A percentile compares a stretch with the other conserved stretches of the same genome.
These are phyloP conservation scores for Sanguinoderma infundibulare DNA, from an alignment of 1,284 basidiomycete genomes.

Conservation along the genomic window DNA sequence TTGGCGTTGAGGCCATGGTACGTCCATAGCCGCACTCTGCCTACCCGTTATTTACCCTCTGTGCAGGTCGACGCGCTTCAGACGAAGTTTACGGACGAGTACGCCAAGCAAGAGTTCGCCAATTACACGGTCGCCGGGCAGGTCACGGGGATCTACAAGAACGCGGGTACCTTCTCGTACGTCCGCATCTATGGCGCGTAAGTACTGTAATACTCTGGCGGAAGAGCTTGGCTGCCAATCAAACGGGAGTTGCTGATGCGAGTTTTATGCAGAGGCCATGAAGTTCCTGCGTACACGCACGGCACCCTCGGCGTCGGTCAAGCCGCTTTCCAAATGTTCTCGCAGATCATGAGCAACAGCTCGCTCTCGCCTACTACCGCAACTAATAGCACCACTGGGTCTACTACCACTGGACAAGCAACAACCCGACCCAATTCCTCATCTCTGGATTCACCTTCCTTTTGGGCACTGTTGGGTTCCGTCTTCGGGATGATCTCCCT, in stretches of 20 bases:
- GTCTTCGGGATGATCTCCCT: constrained; percentile 1
- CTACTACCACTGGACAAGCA: constrained; percentile 9
- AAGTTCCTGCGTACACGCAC: constrained; percentile 31
- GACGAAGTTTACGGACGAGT: constrained; percentile 33
- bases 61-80: constrained; percentile 27
- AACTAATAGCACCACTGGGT: constrained; percentile 1
- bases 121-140: constrained; percentile 58
- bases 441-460: constrained; percentile 3
- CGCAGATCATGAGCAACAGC: constrained; percentile 32
- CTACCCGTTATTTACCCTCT: background rate
- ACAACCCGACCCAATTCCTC: constrained; percentile 14
- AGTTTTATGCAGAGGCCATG: constrained; percentile 25
- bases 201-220: constrained; percentile 14
- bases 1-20: constrained; percentile 67
- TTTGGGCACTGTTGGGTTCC: constrained; percentile 12
- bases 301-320: constrained; percentile 28
- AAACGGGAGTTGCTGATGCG: background rate
- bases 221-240: background rate
- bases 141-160: constrained; percentile 57
- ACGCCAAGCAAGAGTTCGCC: constrained; percentile 45
- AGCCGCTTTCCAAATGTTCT: constrained; percentile 33
- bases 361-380: constrained; percentile 24
- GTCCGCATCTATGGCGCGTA: constrained; percentile 48
- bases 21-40: background rate
- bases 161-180: constrained; percentile 65